Evolutionary conservation across 2,329 filamentous ascomycete genomes (phyloP), one percentile per base, ranked within the genome.

Genomic region (Xylariaceae sp.): DNA sequence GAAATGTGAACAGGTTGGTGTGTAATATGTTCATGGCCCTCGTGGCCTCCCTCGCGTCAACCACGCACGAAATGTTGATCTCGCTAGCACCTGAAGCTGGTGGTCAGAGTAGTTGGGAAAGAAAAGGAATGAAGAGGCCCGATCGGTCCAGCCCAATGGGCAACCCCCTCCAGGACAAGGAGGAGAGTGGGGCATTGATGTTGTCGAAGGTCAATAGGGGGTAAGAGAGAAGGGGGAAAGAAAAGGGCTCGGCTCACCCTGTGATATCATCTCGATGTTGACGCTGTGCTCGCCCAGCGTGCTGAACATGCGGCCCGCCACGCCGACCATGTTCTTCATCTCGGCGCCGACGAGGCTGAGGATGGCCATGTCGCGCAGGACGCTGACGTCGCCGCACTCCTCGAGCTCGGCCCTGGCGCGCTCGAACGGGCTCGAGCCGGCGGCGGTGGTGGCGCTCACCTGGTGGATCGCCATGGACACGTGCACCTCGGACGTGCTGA

Each of bases 221-320:
- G n/a, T n/a, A n/a, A 23, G 19, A 16, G 28, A 5, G 24, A 26
- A 12, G 5, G n/a, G 5, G 12, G 5, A n/a, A 21, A 19, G n/a
- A 25, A 14, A 9, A 13, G 2, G n/a, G 5, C 52, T 69, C 70
- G n/a, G 5, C 52, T 69, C 70, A 90, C 92, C 92, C 66, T 98
- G 92, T 16, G 87, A 94, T 47, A 98, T 98, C 92, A 98, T 98
- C 65, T 98, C 92, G 49, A 98, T 87, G 58, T 98, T 98, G 55
- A 98, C 80, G 50, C 85, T 84, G 57, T 94, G 83, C 56, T 95
- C 85, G 27, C 92, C 92, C 13, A 98, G 68, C 2, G 89, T 93
- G 30, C 83, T 86, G 61, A 98, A 96, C 84, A 98, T 96, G 49
- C 76, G 80, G 18, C 92, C 92, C 6, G 85, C 85, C 43, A 98